Conservation (phyloP, 257 asterid species). For the Rhazya stricta region DNA sequence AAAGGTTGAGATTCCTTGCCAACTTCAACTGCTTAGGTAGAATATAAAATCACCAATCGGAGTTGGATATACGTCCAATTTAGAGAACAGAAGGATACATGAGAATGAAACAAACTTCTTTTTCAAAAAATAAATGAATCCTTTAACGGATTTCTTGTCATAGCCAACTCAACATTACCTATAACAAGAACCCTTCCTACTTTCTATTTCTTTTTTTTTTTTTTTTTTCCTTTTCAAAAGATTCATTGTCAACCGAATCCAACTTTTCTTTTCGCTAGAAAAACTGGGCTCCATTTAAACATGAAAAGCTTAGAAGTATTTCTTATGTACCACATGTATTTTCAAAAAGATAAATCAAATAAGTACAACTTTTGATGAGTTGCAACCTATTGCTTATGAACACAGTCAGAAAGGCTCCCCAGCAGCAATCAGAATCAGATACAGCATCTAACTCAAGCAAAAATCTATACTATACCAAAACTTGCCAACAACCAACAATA, state of each 20-base stretch:
- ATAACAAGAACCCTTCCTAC: not conserved
- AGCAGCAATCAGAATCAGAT: not conserved
- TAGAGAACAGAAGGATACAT: not conserved
- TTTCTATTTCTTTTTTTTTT: not conserved
- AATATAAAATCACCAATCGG: not conserved
- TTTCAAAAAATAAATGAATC: not conserved
- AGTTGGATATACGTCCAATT: not conserved
- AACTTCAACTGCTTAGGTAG: not conserved
- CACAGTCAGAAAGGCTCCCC: not conserved
- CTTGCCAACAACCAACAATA: not conserved
- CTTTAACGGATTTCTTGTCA: not conserved
- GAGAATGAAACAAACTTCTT: not conserved
- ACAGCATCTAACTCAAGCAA: not conserved
- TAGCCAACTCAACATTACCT: not conserved
- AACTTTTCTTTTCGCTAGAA: not conserved
- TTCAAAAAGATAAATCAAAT: not conserved
- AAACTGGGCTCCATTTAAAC: not conserved
- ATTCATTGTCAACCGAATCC: not conserved
- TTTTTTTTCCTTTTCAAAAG: not conserved
- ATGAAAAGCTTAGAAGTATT: not conserved
- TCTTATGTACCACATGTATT: not conserved
- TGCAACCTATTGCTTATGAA: not conserved
- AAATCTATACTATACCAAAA: constrained; percentile 1
- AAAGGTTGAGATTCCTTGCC: not conserved
- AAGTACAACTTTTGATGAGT: not conserved